Base-by-base conservation (phyloP, 108 stramenopile genomes). In the Skeletonema tropicum region DNA sequence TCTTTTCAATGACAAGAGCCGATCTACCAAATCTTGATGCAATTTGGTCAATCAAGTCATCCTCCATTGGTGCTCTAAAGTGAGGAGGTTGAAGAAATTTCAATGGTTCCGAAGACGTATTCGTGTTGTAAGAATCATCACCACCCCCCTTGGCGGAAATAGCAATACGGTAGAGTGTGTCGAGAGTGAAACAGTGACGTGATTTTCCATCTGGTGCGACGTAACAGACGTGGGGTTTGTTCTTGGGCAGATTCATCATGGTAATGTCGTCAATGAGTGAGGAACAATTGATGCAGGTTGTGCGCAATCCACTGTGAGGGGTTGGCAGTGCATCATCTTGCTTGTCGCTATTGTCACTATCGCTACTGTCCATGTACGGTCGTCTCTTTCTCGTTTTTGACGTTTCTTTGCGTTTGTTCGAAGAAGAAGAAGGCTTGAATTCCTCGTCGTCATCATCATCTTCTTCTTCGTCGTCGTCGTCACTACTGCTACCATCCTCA, bases 51-150 rank as follows among this genome's bases (percentile, higher is more conserved):
- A 89, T 23, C 59, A 94, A 55, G 46, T 92, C 90, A 64, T 89
- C 91, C 42, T 87, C 89, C 87, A 92, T 91, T 33, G 77, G 77
- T 0, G 90, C 76, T 15, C 91, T 87, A 70, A 94, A 94, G 76
- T 92, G 90, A 35, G 93, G 93, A 9, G 93, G 93, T 64, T 94
- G 93, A 33, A 90, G 61, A 64, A 92, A 94, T 10, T 75, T 85
- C 46, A 84, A 68, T 17, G 65, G 21, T 42, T 21, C 26, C 45
- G 42, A 19, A 26, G 31, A 5, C 15, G 33, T 31, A 19, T 9
- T 35, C 25, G 14, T 39, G 64, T 33, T 29, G 26, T 29, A 29
- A 29, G 30, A 9, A 2, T 35, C 33, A 42, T 72, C 75, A 17
- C 59, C 17, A 52, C 80, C 85, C 3, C 60, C 64, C 68, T 36